Evolutionary conservation across 2,329 filamentous ascomycete genomes (phyloP).

Genomic region (Penicillium sp.): DNA sequence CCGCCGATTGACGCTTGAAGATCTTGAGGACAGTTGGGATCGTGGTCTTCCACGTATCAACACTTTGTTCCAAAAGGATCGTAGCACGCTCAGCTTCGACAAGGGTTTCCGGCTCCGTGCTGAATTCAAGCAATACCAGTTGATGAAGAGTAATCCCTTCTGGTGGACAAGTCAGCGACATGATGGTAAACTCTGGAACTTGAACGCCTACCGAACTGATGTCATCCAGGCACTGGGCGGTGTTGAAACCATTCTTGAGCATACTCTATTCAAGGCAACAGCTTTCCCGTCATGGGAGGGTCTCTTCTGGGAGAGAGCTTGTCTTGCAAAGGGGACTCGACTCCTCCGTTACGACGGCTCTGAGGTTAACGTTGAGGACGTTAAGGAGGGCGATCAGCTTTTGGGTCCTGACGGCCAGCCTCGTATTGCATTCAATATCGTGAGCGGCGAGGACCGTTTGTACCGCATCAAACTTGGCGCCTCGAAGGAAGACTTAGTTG

Average conservation of each 20-base stretch:
- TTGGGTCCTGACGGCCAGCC: slow-evolving; percentile 46
- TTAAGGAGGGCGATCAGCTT: slow-evolving; percentile 46
- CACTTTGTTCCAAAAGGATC: slow-evolving; percentile 96
- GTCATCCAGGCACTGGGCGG: slow-evolving; percentile 93
- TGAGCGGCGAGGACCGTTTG: slow-evolving; percentile 43
- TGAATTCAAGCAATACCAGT: slow-evolving; percentile 96
- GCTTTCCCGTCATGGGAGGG: slow-evolving; percentile 97
- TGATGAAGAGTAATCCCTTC: slow-evolving; percentile 99
- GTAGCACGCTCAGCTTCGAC: slow-evolving; percentile 94
- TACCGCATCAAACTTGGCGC: slow-evolving; percentile 45
- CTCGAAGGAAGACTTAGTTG: slow-evolving; percentile 34
- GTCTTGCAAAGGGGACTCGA: slow-evolving; percentile 28
- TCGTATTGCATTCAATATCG: slow-evolving; percentile 47
- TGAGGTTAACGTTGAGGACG: slow-evolving; percentile 45
- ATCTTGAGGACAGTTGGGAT: slow-evolving; percentile 97
- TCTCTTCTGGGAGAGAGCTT: slow-evolving; percentile 76
- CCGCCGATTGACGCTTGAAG: slow-evolving; percentile 84
- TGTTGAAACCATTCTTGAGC: slow-evolving; percentile 96
- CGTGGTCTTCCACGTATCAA: slow-evolving; percentile 96
- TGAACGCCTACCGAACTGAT: slow-evolving; percentile 93
- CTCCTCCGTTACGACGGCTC: slow-evolving; percentile 42
- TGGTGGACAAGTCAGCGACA: slow-evolving; percentile 99
- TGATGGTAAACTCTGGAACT: slow-evolving; percentile 94
- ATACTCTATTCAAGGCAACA: slow-evolving; percentile 93
- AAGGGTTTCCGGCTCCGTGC: slow-evolving; percentile 94